These are phyloP conservation scores for Sherardia arvensis DNA, from an alignment of 257 asterid species.

Conservation along the genomic window DNA sequence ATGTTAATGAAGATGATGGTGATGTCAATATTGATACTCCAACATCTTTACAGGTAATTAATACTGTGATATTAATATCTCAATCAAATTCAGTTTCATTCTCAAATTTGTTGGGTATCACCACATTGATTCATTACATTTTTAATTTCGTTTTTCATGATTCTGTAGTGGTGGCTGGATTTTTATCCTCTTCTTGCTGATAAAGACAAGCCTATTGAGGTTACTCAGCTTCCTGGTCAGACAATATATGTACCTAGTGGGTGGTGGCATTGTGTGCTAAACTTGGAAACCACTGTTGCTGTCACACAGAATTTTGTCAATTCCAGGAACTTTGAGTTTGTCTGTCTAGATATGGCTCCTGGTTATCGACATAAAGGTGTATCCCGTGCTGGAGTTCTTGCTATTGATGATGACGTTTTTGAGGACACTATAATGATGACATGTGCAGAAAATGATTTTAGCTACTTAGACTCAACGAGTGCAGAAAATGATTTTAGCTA, in stretches of 20 bases:
- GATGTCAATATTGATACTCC: conserved; percentile 91
- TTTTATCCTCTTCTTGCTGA: conserved; percentile 87
- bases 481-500: conserved; percentile 37
- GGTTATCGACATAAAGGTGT: conserved; percentile 93
- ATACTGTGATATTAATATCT: not conserved
- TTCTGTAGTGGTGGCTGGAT: conserved; percentile 95
- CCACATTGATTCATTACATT: not conserved
- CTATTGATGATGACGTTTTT: conserved; percentile 52
- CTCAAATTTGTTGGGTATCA: not conserved
- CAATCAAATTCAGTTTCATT: not conserved
- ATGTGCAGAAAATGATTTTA: conserved; percentile 25
- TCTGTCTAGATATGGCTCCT: conserved; percentile 97
- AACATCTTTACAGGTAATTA: conserved; percentile 78
- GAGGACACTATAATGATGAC: conserved; percentile 32
- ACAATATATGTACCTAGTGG: conserved; percentile 97
- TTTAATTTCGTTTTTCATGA: conserved; percentile 5
- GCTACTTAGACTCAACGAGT: conserved; percentile 43
- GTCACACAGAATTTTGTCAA: conserved; percentile 92
- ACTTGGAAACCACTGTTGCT: conserved; percentile 84
- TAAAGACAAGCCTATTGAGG: conserved; percentile 84
- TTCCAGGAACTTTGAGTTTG: conserved; percentile 77
- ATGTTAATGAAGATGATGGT: conserved; percentile 94
- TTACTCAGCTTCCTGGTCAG: conserved; percentile 97
- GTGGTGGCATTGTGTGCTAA: conserved; percentile 99
- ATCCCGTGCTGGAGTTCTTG: conserved; percentile 92